Percentiles rank a stretch among this genome's conserved stretches.
Evolutionary conservation across 1,284 basidiomycete species (phyloP).

Genomic region (Tremellales sp.): DNA sequence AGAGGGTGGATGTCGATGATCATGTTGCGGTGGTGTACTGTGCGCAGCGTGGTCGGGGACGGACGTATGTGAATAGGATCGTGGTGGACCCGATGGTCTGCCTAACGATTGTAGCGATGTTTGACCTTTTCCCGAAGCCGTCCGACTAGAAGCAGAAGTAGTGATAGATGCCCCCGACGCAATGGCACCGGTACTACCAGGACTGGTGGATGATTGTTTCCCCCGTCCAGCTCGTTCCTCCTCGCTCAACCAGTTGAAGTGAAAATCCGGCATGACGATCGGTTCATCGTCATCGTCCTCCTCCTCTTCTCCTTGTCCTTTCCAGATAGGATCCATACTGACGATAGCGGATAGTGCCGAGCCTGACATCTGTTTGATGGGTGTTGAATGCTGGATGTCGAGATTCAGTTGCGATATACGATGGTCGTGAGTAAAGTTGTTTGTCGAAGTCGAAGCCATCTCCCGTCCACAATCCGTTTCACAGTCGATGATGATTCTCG

Average conservation of each 20-base stretch:
- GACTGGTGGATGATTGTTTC: slow-evolving; percentile 5
- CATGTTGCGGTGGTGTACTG: slow-evolving; percentile 9
- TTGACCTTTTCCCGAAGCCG: no score
- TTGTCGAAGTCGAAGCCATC: no score
- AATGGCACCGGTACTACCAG: no score
- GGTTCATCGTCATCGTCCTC: slow-evolving; percentile 33
- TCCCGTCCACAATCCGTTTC: no score
- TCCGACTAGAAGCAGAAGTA: no score
- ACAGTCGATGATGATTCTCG: no score
- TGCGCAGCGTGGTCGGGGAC: slow-evolving; percentile 1
- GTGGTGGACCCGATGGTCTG: not conserved
- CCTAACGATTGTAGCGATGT: no score
- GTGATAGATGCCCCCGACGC: no score
- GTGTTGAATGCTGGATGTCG: no score
- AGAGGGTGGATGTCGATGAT: slow-evolving; percentile 8
- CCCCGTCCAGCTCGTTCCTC: slow-evolving; percentile 12
- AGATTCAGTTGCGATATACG: no score
- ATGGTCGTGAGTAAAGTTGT: no score
- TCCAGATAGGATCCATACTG: not conserved
- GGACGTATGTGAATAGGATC: not conserved
- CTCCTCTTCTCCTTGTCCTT: slow-evolving; percentile 2
- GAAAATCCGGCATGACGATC: slow-evolving; percentile 34
- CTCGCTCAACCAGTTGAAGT: slow-evolving; percentile 37
- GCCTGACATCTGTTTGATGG: not conserved
- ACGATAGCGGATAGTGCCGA: not conserved